phyloP scores from a whole-genome alignment of 257 asterid genomes.

The Solanum chilense region DNA sequence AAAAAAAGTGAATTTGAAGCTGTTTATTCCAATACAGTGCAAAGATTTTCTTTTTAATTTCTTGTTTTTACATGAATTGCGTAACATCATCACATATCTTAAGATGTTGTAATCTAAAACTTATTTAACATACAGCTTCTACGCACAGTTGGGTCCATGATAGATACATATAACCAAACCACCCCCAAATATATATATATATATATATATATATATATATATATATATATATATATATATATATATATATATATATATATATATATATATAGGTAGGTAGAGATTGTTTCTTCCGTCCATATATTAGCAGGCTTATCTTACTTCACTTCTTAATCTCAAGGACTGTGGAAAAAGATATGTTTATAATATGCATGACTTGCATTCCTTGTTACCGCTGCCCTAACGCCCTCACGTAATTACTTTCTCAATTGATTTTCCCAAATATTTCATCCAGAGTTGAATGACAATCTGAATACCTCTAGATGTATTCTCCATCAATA shows the following conservation, averaged over 20 bases:
- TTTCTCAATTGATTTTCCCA: neutral
- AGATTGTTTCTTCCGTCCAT: neutral
- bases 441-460: neutral
- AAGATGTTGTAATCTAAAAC: neutral
- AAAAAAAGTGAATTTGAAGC: neutral
- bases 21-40: neutral
- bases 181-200: too few relatives aligned
- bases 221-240: too few relatives aligned
- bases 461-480: neutral
- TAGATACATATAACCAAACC: neutral
- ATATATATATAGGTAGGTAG: neutral
- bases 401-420: neutral
- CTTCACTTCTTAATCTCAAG: neutral
- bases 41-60: neutral
- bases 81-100: neutral
- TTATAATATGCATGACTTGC: neutral
- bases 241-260: too few relatives aligned
- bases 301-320: neutral
- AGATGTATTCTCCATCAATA: neutral
- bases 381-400: neutral
- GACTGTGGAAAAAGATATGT: neutral
- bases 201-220: too few relatives aligned
- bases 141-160: neutral
- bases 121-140: neutral
- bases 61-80: neutral